These are phyloP conservation scores for Aspergillus leporis DNA, from an alignment of 495 filamentous ascomycete species.

Conservation along the genomic window DNA sequence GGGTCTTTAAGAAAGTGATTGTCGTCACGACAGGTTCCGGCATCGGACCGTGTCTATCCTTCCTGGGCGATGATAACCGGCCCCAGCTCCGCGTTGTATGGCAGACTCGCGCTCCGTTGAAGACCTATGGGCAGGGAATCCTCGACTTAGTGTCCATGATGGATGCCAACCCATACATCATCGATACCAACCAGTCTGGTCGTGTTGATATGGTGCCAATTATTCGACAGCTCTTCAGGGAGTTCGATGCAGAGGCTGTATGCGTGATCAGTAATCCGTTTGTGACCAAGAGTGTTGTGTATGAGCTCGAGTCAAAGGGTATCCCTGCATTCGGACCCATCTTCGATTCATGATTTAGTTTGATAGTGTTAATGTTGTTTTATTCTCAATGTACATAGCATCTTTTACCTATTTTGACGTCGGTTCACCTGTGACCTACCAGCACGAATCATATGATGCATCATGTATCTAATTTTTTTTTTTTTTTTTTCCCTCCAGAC, in stretches of 20 bases:
- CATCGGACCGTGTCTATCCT: slow-evolving; percentile 64
- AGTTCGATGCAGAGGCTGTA: slow-evolving; percentile 68
- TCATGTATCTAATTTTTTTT: not conserved
- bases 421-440: not conserved
- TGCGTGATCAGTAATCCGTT: slow-evolving; percentile 76
- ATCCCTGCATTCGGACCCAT: slow-evolving; percentile 76
- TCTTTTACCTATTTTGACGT: not conserved
- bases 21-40: slow-evolving; percentile 83
- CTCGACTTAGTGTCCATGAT: slow-evolving; percentile 49
- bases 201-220: slow-evolving; percentile 57
- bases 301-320: slow-evolving; percentile 68
- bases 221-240: slow-evolving; percentile 55
- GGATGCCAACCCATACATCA: slow-evolving; percentile 55
- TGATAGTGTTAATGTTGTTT: not conserved
- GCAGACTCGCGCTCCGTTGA: slow-evolving; percentile 54
- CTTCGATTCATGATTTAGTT: slow-evolving; percentile 66
- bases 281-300: slow-evolving; percentile 70
- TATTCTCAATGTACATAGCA: not conserved
- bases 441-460: not conserved
- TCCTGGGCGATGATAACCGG: slow-evolving; percentile 49
- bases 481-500: too few relatives aligned
- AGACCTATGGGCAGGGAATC: slow-evolving; percentile 55
- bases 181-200: slow-evolving; percentile 52
- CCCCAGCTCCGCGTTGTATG: slow-evolving; percentile 58
- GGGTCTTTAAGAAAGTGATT: slow-evolving; percentile 66